Evolutionary conservation across 345 rosid species (phyloP), one percentile per base, ranked within the genome.

Genomic region (Litchi chinensis): DNA sequence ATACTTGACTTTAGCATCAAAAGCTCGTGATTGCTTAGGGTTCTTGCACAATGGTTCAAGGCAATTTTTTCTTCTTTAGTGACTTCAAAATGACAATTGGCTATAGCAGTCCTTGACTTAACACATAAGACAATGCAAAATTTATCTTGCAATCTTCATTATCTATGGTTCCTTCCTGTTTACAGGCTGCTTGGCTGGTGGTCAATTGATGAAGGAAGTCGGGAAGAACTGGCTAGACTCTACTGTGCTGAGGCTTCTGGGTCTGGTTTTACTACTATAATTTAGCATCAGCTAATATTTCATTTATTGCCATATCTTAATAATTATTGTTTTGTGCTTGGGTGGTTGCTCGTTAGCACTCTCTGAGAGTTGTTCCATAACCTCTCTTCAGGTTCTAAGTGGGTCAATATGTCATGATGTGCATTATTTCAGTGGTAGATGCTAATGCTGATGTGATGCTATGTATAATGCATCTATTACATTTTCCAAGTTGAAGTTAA

Each of bases 121-220:
- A 6, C 41, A 26, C 41, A 26, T 0, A 52, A 11, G 78, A 37
- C 24, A 52, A 52, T 76, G 50, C 37, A 44, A 43, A 54, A 24
- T 5, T 21, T 62, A 26, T 62, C 21, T 59, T 11, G 50, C 52
- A 63, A 59, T 26, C 10, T 4, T 66, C 10, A 67, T 62, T 81
- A 12, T 76, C 73, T 60, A 71, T 63, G 52, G 52, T 80, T 80
- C 71, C 40, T 57, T 65, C 57, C 62, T 50, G 28, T 24, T 50
- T 43, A 81, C 87, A 95, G 99, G 86, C 79, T 93, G 67, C 85
- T 95, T 60, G 97, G 99, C 76, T 95, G 99, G 98, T 95, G 98
- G 98, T 93, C 97, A 44, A 91, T 95, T 77, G 99, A 95, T 80
- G 99, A 95, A 88, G 95, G 93, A 83, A 95, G 98, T 76, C 83